Base-by-base conservation (phyloP, 257 asterid genomes). In the Nicotiana sylvestris region DNA sequence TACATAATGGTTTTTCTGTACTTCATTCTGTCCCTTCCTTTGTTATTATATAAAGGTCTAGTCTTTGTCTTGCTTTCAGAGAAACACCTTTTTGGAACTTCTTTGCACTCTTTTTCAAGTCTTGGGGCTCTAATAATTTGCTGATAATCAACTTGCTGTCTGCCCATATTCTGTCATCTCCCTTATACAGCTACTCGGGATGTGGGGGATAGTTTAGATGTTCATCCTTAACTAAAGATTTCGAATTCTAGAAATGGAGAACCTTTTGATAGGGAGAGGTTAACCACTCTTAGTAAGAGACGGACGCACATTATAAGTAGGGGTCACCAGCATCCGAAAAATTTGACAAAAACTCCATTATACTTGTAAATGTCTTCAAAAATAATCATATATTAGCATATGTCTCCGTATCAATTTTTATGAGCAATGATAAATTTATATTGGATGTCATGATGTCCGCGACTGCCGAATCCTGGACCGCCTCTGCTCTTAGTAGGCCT, bases 21-120 rank as follows among this genome's bases (percentile, higher is more conserved):
- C 87, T 77, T 84, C 21, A 10, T 76, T 84, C 81, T 85, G 93
- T 89, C 92, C 84, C 80, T 74, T 81, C 66, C 56, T 80, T 85
- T 89, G 92, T 87, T 80, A 72, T 79, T 78, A 62, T 39, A 69
- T 15, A 18, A 29, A 85, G 81, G 95, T 89, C 83, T 39, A 51
- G 97, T 91, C 97, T 80, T 70, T 84, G 80, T 92, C 95, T 85
- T 35, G 60, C 81, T 49, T 68, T 82, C 89, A 83, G 35, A 27
- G 85, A 60, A 81, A 83, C 77, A 15, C 53, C 64, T 76, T 35
- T 85, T 88, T 88, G 93, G 89, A 87, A 18, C 77, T 25, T 76
- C 64, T 65, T 79, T 30, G 68, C 74, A 84, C 67, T 39, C 49
- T 74, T 39, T 79, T 85, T 86, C 80, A 84, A 81, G 78, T 68